A percentile compares a stretch with the other conserved stretches of the same genome.
phyloP scores from a whole-genome alignment of 352 stramenopile species.

The Globisporangium heterothallicum region DNA sequence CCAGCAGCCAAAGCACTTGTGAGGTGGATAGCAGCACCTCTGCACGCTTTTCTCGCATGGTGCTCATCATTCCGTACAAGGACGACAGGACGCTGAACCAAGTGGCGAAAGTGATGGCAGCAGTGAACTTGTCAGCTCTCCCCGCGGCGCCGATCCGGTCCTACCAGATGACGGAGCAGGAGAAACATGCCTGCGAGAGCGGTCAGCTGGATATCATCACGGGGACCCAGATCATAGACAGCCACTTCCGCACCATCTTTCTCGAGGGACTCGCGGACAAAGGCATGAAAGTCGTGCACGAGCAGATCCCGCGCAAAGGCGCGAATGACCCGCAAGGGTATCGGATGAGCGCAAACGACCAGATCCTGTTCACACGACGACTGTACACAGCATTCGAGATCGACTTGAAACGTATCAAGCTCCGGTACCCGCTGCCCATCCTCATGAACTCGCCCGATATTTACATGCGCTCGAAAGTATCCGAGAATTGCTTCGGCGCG shows the following conservation, averaged over 20 bases:
- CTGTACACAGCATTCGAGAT: conserved; percentile 86
- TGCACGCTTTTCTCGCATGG: conserved; percentile 55
- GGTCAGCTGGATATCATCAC: conserved; percentile 82
- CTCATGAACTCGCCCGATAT: conserved; percentile 78
- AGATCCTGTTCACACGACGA: conserved; percentile 66
- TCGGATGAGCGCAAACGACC: conserved; percentile 65
- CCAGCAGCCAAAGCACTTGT: neutral
- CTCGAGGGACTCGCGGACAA: conserved; percentile 74
- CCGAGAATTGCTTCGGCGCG: conserved; percentile 71
- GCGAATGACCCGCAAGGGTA: conserved; percentile 33
- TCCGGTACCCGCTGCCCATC: conserved; percentile 70
- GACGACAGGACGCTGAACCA: conserved; percentile 44
- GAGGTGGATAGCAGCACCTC: conserved; percentile 2
- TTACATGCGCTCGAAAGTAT: conserved; percentile 87
- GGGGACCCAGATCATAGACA: conserved; percentile 85
- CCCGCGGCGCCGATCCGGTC: conserved; percentile 57
- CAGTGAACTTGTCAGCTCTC: conserved; percentile 55
- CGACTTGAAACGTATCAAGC: conserved; percentile 88
- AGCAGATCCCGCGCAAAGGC: conserved; percentile 25
- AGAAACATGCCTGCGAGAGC: conserved; percentile 42
- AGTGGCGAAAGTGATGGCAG: conserved; percentile 49
- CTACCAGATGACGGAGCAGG: conserved; percentile 64
- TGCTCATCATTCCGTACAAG: conserved; percentile 84
- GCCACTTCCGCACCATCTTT: conserved; percentile 78
- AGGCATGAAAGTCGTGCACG: conserved; percentile 46